These are phyloP conservation scores for Meyerozyma athensensis DNA, from an alignment of 1,139 yeast genomes.

Conservation along the genomic window DNA sequence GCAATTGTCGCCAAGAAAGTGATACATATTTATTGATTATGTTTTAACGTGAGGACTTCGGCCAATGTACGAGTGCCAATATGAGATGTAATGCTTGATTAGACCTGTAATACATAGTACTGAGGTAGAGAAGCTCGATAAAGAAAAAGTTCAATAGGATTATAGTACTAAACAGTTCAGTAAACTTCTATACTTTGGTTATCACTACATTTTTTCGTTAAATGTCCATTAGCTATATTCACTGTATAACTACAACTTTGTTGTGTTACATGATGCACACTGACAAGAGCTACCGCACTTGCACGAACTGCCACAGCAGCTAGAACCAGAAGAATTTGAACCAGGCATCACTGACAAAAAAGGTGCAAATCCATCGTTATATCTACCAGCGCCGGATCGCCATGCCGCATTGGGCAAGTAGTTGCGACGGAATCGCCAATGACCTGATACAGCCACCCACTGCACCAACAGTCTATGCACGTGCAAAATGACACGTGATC, in stretches of 20 bases:
- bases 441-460: background rate
- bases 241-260: constrained; percentile 24
- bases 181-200: too few species aligned
- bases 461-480: too few species aligned
- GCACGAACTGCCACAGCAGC: constrained; percentile 37
- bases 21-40: constrained; percentile 16
- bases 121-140: background rate
- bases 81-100: background rate
- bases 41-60: constrained; percentile 2
- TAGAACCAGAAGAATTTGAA: constrained; percentile 13
- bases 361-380: background rate
- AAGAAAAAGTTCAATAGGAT: too few species aligned
- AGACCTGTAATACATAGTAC: too few species aligned
- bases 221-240: background rate
- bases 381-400: constrained; percentile 5
- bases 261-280: constrained; percentile 38
- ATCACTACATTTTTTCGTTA: background rate
- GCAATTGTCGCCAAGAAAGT: constrained; percentile 51
- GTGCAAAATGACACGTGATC: too few species aligned
- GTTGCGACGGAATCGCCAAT: constrained; percentile 3
- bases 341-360: constrained; percentile 20
- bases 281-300: constrained; percentile 41
- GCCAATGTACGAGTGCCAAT: constrained; percentile 4
- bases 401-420: constrained; percentile 6
- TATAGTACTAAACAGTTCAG: too few species aligned